Base-by-base conservation (phyloP, 305 asterid genomes). In the Salvia sclarea region DNA sequence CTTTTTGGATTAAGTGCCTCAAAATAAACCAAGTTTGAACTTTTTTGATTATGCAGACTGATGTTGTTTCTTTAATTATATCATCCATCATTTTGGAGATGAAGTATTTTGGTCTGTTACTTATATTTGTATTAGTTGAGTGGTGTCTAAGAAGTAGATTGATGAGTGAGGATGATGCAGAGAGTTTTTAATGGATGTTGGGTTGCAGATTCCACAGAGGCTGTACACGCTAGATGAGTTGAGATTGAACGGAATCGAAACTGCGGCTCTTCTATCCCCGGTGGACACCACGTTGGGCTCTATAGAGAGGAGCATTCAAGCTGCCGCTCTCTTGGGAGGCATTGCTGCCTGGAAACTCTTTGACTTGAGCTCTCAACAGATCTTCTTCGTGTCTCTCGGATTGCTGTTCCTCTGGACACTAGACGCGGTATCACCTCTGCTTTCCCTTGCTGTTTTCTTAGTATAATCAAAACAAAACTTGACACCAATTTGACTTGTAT, bases 401-500 rank as follows among this genome's bases (percentile, higher is more conserved):
- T 71, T 86, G 79, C 74, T 93, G 84, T 90, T 93, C 70, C 66
- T 90, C 41, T 83, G 87, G 94, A 93, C 96, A 8, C 70, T 93
- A 44, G 98, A 93, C 74, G 91, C 86, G 88, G 98, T 93, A 88
- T 72, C n/a, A n/a, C n/a, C n/a, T n/a, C n/a, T n/a, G n/a, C n/a
- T n/a, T n/a, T n/a, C 72, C 31, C 41, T 13, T 58, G 37, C 31
- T n/a, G 55, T 49, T 56, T 66, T 10, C 33, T 31, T 25, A 49
- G 31, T 30, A 49, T 50, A 7, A 58, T 1, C n/a, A n/a, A n/a
- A n/a, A n/a, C n/a, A n/a, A n/a, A n/a, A n/a, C n/a, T n/a, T n/a
- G n/a, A n/a, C n/a, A n/a, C n/a, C n/a, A n/a, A n/a, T n/a, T n/a
- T n/a, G n/a, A n/a, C n/a, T n/a, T n/a, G n/a, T n/a, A n/a, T n/a